These are phyloP conservation scores for Aspergillus flavus DNA, from an alignment of 2,329 filamentous ascomycete species.

Conservation along the genomic window DNA sequence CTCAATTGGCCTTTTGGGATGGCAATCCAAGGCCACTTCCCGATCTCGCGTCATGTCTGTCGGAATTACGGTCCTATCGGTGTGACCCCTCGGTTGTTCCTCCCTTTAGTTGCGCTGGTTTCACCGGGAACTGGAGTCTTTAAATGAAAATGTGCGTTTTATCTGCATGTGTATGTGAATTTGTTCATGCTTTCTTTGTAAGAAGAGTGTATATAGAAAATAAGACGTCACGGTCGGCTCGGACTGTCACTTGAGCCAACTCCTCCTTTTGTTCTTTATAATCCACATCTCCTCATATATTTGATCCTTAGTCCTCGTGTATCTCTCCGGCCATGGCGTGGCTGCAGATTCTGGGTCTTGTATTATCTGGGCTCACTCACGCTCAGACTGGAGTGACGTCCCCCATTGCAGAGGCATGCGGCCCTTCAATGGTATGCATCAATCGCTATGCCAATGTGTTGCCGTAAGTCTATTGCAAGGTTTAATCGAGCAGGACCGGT, in stretches of 20 bases:
- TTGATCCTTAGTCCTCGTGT: neutral
- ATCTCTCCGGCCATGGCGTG: neutral
- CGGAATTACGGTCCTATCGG: neutral
- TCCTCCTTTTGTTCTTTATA: neutral
- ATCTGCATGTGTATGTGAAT: neutral
- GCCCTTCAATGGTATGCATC: conserved; percentile 39
- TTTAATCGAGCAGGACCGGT: neutral
- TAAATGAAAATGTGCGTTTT: neutral
- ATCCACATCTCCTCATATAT: neutral
- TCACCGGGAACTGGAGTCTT: neutral
- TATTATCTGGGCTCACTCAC: conserved; percentile 14
- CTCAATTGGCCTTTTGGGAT: neutral
- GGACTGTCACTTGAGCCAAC: neutral
- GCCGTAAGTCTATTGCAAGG: conserved; percentile 18
- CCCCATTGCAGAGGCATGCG: conserved; percentile 34
- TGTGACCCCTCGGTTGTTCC: neutral
- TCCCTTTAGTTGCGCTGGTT: neutral
- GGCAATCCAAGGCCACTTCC: neutral
- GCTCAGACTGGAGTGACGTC: conserved; percentile 31
- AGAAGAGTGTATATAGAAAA: neutral
- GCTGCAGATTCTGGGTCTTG: neutral
- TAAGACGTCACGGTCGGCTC: neutral
- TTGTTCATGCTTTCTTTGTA: neutral
- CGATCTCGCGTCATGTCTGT: neutral
- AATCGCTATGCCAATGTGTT: conserved; percentile 39